These are phyloP conservation scores for Pseudogymnoascus sp. DNA, from an alignment of 2,329 filamentous ascomycete genomes.

Conservation along the genomic window DNA sequence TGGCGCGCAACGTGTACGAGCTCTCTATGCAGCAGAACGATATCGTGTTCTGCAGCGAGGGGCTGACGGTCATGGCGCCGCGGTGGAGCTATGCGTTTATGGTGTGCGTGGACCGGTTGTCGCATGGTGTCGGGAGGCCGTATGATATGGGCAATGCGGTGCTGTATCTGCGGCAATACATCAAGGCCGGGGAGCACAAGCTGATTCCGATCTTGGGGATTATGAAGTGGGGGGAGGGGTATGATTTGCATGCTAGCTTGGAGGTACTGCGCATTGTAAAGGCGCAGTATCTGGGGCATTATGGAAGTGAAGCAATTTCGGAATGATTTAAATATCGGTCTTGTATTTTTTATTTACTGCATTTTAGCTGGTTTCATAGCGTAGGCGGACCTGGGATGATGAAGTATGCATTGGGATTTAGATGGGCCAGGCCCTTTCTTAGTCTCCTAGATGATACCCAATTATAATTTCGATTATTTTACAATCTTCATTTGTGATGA, in stretches of 20 bases:
- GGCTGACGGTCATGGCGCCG: neutral
- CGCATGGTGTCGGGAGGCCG: neutral
- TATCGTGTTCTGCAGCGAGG: neutral
- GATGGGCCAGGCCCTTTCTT: neutral
- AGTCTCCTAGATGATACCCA: neutral
- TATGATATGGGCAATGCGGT: neutral
- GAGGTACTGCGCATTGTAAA: neutral
- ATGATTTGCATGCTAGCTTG: neutral
- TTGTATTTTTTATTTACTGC: neutral
- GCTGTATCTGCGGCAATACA: neutral
- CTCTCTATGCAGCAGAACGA: neutral
- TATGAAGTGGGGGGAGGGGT: neutral
- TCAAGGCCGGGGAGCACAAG: neutral
- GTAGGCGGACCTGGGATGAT: neutral
- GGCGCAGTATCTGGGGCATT: neutral
- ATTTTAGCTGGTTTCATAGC: neutral
- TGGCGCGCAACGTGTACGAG: neutral
- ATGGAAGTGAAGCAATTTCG: neutral
- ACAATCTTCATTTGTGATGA: neutral
- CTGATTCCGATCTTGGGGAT: neutral
- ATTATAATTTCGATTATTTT: neutral
- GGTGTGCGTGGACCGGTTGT: neutral
- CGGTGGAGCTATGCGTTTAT: constrained; percentile 2
- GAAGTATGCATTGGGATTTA: neutral
- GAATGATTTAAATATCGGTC: neutral